Evolutionary conservation across 2,329 filamentous ascomycete species (phyloP).

Genomic region (Nemania diffusa): DNA sequence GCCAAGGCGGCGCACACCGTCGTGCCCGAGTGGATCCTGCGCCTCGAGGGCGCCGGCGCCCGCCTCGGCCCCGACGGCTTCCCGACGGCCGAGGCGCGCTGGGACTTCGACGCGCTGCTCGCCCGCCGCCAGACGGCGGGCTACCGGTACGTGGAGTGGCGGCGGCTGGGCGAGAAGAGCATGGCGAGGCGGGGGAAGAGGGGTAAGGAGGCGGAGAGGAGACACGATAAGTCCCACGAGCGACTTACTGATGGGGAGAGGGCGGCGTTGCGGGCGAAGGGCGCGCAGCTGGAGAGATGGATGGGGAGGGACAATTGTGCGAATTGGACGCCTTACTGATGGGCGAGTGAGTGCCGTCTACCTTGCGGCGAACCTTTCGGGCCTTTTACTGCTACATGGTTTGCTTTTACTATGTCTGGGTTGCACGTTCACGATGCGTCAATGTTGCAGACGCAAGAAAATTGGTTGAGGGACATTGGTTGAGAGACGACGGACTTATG

Average conservation of each 20-base stretch:
- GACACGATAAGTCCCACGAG: conserved; percentile 1
- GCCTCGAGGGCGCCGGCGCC: neutral
- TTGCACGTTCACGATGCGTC: neutral
- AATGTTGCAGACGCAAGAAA: neutral
- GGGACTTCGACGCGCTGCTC: conserved; percentile 6
- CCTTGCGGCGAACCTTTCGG: neutral
- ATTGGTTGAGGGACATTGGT: neutral
- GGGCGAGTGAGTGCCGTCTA: neutral
- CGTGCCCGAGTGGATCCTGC: conserved; percentile 5
- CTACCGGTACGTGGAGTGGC: conserved; percentile 25
- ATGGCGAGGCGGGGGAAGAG: neutral
- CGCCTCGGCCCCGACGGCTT: neutral
- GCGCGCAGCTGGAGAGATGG: conserved; percentile 27
- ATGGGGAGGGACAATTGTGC: conserved; percentile 10
- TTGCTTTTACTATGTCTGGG: neutral
- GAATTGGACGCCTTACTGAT: conserved; percentile 25
- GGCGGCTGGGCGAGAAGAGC: neutral
- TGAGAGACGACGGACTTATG: neutral
- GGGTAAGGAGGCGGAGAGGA: neutral
- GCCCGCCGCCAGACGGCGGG: neutral
- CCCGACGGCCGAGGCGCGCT: neutral
- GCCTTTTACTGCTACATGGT: neutral
- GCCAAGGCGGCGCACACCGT: neutral
- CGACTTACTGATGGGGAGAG: neutral
- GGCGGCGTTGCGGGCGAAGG: neutral